Percentiles rank a stretch among this genome's conserved stretches.
phyloP scores from a whole-genome alignment of 192 early-diverging fungal genomes.

The Rhizophlyctis rosea region DNA sequence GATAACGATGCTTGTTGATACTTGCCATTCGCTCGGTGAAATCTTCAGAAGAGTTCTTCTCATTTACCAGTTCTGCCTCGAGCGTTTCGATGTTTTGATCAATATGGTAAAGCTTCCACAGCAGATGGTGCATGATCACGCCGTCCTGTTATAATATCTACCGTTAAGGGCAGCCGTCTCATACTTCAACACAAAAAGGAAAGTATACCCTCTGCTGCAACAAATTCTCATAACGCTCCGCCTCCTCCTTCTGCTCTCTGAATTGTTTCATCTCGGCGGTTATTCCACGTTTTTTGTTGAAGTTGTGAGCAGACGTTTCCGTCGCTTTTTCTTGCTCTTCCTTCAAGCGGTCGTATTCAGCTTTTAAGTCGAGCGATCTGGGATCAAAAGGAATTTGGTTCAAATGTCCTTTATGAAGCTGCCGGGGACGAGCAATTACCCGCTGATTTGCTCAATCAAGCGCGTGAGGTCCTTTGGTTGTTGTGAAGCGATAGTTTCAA shows the following conservation, averaged over 20 bases:
- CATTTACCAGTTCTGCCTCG: slow-evolving; percentile 55
- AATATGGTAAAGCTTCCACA: slow-evolving; percentile 92
- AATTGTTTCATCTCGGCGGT: slow-evolving; percentile 90
- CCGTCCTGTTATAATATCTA: slow-evolving; percentile 42
- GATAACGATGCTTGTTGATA: slow-evolving; percentile 9
- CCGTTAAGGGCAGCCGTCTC: not conserved
- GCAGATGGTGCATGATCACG: slow-evolving; percentile 64
- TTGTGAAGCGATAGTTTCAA: slow-evolving; percentile 95
- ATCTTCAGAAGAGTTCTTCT: slow-evolving; percentile 41
- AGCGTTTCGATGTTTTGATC: slow-evolving; percentile 62
- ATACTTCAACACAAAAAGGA: not conserved
- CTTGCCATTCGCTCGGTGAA: slow-evolving; percentile 34
- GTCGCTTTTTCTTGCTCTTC: slow-evolving; percentile 77
- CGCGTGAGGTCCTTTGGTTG: slow-evolving; percentile 88
- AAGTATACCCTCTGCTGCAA: slow-evolving; percentile 43
- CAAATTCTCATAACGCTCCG: slow-evolving; percentile 73
- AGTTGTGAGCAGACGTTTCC: slow-evolving; percentile 83
- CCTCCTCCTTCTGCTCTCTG: slow-evolving; percentile 87
- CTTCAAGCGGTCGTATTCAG: slow-evolving; percentile 85
- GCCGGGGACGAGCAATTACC: slow-evolving; percentile 45
- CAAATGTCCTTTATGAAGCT: not conserved
- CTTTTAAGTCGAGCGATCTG: slow-evolving; percentile 82
- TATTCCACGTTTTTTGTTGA: slow-evolving; percentile 88
- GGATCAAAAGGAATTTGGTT: not conserved
- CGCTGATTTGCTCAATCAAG: slow-evolving; percentile 95